A percentile compares a stretch with the other conserved stretches of the same genome.
phyloP scores from a whole-genome alignment of 148 eudicot species.

The Beta vulgaris region DNA sequence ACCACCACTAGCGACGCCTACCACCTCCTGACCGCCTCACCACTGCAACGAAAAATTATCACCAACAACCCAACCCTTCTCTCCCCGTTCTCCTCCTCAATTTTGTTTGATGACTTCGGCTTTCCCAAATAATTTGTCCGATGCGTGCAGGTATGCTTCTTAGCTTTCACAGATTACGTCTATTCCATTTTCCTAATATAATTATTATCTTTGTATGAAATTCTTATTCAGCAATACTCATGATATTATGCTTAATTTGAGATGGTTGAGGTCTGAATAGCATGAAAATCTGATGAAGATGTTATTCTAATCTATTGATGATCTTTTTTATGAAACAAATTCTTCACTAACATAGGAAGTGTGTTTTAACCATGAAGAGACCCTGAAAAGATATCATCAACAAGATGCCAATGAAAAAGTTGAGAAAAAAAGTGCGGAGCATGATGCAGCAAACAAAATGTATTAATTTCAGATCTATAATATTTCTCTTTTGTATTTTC shows the following conservation, averaged over 20 bases:
- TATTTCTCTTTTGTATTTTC: no score
- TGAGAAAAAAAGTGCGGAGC: not conserved
- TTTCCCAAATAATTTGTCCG: constrained; percentile 45
- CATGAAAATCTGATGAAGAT: constrained; percentile 50
- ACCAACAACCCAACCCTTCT: no score
- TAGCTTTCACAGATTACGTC: not conserved
- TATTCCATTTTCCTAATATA: not conserved
- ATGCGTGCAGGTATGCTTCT: constrained; percentile 46
- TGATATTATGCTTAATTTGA: constrained; percentile 15
- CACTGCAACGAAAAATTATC: no score
- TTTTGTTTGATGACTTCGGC: constrained; percentile 53
- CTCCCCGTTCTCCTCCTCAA: no score
- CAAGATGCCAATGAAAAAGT: not conserved
- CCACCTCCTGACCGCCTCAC: no score
- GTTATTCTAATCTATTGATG: not conserved
- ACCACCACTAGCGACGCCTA: no score
- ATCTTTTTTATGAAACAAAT: not conserved
- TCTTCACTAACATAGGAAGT: no score
- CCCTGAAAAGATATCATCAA: constrained; percentile 26
- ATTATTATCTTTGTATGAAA: not conserved
- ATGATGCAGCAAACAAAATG: constrained; percentile 2
- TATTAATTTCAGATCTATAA: no score
- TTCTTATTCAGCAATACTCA: not conserved
- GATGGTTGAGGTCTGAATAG: constrained; percentile 40
- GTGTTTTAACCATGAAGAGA: constrained; percentile 28